Evolutionary conservation across 2,329 filamentous ascomycete genomes (phyloP).

Genomic region (Aspergillus fumigatiaffinis): DNA sequence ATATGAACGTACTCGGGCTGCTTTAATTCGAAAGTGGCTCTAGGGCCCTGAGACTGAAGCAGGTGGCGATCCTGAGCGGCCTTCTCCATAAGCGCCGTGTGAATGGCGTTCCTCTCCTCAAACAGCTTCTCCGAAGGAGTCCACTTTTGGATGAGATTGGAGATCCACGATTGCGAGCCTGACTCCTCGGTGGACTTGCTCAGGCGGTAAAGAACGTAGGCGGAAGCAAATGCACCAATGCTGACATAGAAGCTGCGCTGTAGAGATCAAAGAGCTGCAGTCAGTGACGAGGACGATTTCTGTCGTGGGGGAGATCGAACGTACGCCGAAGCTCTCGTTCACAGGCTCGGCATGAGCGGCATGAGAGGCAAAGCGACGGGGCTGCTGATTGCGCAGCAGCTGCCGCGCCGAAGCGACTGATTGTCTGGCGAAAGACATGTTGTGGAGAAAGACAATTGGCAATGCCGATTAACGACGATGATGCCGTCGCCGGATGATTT

Average conservation of each 20-base stretch:
- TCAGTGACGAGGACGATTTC: conserved; percentile 14
- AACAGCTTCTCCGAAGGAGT: conserved; percentile 51
- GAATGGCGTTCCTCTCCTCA: conserved; percentile 56
- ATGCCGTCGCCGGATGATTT: conserved; percentile 25
- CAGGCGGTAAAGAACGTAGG: conserved; percentile 42
- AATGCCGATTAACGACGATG: conserved; percentile 25
- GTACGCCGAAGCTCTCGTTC: conserved; percentile 45
- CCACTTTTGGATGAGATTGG: conserved; percentile 53
- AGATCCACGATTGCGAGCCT: conserved; percentile 38
- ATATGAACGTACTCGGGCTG: conserved; percentile 59
- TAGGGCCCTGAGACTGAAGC: conserved; percentile 46
- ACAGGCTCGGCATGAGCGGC: conserved; percentile 41
- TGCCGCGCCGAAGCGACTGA: conserved; percentile 35
- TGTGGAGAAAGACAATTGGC: conserved; percentile 29
- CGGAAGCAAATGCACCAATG: conserved; percentile 40
- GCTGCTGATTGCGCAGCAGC: conserved; percentile 39
- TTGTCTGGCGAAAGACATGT: conserved; percentile 42
- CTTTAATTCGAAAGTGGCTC: conserved; percentile 51
- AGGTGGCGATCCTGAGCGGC: conserved; percentile 60
- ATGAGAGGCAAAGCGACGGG: conserved; percentile 43
- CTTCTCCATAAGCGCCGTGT: conserved; percentile 59
- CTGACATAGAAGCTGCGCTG: conserved; percentile 48
- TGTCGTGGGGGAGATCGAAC: conserved; percentile 17
- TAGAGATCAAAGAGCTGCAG: conserved; percentile 11
- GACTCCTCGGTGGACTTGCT: conserved; percentile 36